Evolutionary conservation across 352 stramenopile species (phyloP), one percentile per base, ranked within the genome.

Genomic region (Globisporangium heterothallicum): DNA sequence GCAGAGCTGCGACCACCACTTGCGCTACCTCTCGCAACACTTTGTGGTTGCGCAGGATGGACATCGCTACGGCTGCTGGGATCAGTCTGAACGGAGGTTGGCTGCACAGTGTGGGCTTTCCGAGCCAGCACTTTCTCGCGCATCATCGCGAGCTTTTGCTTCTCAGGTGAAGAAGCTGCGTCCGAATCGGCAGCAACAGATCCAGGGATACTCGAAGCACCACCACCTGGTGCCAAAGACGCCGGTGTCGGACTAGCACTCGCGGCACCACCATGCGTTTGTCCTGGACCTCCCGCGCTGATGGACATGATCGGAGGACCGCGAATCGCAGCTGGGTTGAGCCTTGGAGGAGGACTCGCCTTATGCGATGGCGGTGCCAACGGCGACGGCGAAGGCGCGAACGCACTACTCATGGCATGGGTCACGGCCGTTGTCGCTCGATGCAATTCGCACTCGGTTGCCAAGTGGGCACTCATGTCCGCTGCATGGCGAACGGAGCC

Each of bases 41-140:
- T 10, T 8, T 18, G 32, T 8, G 32, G 32, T 18, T 38, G 32
- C 32, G 8, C 32, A 4, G 32, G 6, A 38, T 16, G 32, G 10
- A 38, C n/a, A 8, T 16, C n/a, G 6, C 32, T 38, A 47, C 43
- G 35, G 25, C 14, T 13, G 12, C n/a, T 63, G 4, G 38, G 34
- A n/a, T n/a, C 36, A n/a, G 24, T 19, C 19, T 12, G 13, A 45
- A 50, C 6, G 44, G 18, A 38, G 41, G 34, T 14, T n/a, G n/a
- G n/a, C n/a, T n/a, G n/a, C n/a, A n/a, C n/a, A n/a, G n/a, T n/a
- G n/a, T n/a, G n/a, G n/a, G 27, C 29, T 22, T 56, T 61, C 43
- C 72, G 59, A 24, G 61, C 63, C 7, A 74, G 56, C 25, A 83
- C 67, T 46, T 68, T 71, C 26, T 72, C 63, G n/a, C 70, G 72